Base-by-base conservation (phyloP, 148 eudicot species). In the Nyssa sinensis region DNA sequence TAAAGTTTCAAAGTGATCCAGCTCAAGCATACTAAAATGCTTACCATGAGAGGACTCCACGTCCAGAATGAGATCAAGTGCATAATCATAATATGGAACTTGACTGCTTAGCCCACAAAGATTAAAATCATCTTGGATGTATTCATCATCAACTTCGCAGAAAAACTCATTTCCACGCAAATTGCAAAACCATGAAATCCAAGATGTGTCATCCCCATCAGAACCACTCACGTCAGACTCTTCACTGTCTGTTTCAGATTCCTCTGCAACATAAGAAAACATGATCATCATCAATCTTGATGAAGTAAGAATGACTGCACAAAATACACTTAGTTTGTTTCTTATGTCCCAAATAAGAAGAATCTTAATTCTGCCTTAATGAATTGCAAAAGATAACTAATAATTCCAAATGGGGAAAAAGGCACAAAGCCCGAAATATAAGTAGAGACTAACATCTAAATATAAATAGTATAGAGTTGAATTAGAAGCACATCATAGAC, bases 151-250 rank as follows among this genome's bases (percentile, higher is more conserved):
- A 53, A 89, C 87, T 87, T 87, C 93, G 58, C 91, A 87, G 75
- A 87, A 89, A 57, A 89, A 89, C 67, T 89, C 89, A 80, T 89
- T 89, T 61, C 93, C 93, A 14, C 89, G 77, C 79, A 89, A 79
- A 77, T 80, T 87, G 81, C 93, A 87, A 84, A 89, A 89, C 93
- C 93, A 87, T 62, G 93, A 87, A 66, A 89, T 87, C 93, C 93
- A 89, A 65, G 93, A 85, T 6, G 94, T 87, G 74, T 90, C 94
- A 64, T 90, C 91, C 24, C 89, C 93, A 78, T 89, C 93, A 70
- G 93, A 89, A 37, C 89, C 93, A 62, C 88, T 85, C 71, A 85
- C 88, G 85, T 89, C 90, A 25, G 93, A 85, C 72, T 82, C 93
- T 79, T 81, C 93, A 77, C 88, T 89, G 81, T 89, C 93, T 59